These are phyloP conservation scores for Xylariaceae sp. DNA, from an alignment of 2,329 filamentous ascomycete genomes.

Conservation along the genomic window DNA sequence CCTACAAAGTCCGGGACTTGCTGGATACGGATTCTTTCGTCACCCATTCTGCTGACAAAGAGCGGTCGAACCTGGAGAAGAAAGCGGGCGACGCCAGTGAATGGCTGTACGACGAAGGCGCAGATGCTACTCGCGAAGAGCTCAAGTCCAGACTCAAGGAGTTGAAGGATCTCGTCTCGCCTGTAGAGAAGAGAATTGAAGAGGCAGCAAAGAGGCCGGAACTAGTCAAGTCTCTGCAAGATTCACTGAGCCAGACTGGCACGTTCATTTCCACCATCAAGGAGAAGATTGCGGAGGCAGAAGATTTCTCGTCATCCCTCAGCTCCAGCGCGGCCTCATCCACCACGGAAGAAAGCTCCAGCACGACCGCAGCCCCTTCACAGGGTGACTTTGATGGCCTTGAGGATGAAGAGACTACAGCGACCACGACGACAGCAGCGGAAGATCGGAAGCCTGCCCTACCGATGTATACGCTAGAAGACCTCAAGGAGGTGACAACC, in stretches of 20 bases:
- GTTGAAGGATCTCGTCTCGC: constrained; percentile 72
- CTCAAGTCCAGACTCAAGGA: constrained; percentile 73
- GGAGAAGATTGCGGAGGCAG: constrained; percentile 64
- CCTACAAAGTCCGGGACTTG: constrained; percentile 82
- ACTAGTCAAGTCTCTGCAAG: constrained; percentile 62
- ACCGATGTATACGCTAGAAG: constrained; percentile 67
- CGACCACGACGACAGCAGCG: constrained; percentile 37
- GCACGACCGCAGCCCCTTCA: constrained; percentile 42
- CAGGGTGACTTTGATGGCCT: constrained; percentile 65
- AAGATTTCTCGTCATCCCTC: constrained; percentile 53
- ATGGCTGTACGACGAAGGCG: constrained; percentile 87
- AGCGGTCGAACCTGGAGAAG: constrained; percentile 63
- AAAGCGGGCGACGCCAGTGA: constrained; percentile 69
- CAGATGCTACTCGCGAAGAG: constrained; percentile 68
- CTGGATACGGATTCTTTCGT: constrained; percentile 74
- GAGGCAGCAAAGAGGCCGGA: constrained; percentile 70
- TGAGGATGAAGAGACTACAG: constrained; percentile 60
- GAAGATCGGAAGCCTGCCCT: constrained; percentile 53
- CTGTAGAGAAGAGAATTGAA: constrained; percentile 69
- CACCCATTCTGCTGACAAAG: constrained; percentile 62
- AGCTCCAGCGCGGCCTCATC: constrained; percentile 45
- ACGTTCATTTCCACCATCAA: constrained; percentile 68
- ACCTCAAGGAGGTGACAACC: constrained; percentile 62
- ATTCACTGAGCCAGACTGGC: constrained; percentile 66
- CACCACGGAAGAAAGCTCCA: constrained; percentile 36